These are phyloP conservation scores for Mycena galopus DNA, from an alignment of 768 basidiomycete genomes.

Conservation along the genomic window DNA sequence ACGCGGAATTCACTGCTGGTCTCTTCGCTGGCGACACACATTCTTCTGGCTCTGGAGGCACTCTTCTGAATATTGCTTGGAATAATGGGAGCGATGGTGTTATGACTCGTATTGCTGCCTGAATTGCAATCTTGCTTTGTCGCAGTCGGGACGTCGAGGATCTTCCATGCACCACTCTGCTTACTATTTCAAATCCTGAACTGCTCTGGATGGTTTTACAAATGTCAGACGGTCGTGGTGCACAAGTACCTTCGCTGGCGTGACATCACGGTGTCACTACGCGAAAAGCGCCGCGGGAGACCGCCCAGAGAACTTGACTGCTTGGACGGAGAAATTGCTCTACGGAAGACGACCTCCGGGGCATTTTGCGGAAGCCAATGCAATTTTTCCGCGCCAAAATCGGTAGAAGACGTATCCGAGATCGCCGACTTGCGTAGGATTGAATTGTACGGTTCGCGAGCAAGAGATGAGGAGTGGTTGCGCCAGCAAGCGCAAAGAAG, in stretches of 20 bases:
- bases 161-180: neutral
- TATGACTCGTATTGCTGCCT: no score
- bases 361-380: no score
- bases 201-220: neutral
- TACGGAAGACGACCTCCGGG: no score
- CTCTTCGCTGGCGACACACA: no score
- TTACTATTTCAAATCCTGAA: slow-evolving; percentile 1
- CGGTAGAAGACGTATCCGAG: no score
- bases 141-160: neutral
- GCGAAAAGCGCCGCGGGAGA: neutral
- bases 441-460: no score
- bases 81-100: neutral
- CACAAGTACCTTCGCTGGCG: neutral
- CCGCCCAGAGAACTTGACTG: neutral
- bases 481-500: no score
- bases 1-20: no score
- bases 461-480: no score
- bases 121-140: neutral
- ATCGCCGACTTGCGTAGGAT: no score
- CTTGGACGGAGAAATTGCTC: no score
- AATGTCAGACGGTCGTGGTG: neutral
- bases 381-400: no score
- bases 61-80: neutral
- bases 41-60: neutral
- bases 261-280: slow-evolving; percentile 3